phyloP scores from a whole-genome alignment of 2,329 filamentous ascomycete species.

The Apiospora aurea region DNA sequence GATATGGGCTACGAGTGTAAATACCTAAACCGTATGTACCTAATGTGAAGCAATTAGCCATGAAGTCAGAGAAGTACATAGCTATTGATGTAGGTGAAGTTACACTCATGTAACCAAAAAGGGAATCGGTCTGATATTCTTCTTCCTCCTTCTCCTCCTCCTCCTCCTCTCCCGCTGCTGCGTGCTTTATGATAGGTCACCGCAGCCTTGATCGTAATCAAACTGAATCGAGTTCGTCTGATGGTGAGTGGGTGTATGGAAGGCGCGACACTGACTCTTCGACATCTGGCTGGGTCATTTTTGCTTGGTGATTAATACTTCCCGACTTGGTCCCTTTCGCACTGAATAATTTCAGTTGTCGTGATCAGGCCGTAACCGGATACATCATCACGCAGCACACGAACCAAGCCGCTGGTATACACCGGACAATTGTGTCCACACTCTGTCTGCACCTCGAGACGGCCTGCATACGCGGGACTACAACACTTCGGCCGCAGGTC shows the following conservation, averaged over 20 bases:
- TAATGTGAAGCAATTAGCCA: not conserved
- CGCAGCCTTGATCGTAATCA: slow-evolving; percentile 7
- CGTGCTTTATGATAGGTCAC: slow-evolving; percentile 26
- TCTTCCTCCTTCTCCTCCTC: not conserved
- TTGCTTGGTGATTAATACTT: not conserved
- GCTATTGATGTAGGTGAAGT: not conserved
- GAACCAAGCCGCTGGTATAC: slow-evolving; percentile 4
- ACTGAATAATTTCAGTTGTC: not conserved
- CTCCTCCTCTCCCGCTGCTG: not conserved
- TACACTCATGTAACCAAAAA: not conserved
- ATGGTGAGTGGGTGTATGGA: not conserved
- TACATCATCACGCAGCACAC: slow-evolving; percentile 12
- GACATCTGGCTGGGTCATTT: not conserved
- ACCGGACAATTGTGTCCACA: not conserved
- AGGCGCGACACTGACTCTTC: slow-evolving; percentile 4
- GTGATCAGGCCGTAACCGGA: slow-evolving; percentile 7
- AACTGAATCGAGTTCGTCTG: slow-evolving; percentile 13
- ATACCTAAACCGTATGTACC: not conserved
- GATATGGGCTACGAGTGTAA: not conserved
- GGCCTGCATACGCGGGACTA: not conserved
- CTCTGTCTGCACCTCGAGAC: not conserved
- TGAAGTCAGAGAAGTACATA: not conserved
- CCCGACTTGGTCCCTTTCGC: not conserved
- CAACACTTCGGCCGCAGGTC: not conserved
- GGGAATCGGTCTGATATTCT: not conserved